Evolutionary conservation across 2,329 filamentous ascomycete genomes (phyloP).

Genomic region (Fusarium setosum): DNA sequence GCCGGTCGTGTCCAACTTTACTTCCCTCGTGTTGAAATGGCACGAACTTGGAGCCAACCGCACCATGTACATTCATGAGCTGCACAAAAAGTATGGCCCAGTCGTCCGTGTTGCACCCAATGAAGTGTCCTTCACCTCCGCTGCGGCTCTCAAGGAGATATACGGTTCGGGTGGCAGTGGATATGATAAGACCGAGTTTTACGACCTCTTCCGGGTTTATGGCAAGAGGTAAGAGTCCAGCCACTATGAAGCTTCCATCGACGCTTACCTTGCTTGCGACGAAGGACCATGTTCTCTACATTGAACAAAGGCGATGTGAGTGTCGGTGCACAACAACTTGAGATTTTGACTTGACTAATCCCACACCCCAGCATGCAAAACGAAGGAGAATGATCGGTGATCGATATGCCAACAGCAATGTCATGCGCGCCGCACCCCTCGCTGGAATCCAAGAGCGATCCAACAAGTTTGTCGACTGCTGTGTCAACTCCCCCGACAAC

Average conservation of each 20-base stretch:
- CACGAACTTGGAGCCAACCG: constrained; percentile 66
- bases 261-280: constrained; percentile 6
- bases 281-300: constrained; percentile 70
- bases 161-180: constrained; percentile 71
- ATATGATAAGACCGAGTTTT: constrained; percentile 74
- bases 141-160: constrained; percentile 69
- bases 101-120: constrained; percentile 68
- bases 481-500: constrained; percentile 54
- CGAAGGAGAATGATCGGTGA: constrained; percentile 73
- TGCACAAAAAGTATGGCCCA: constrained; percentile 67
- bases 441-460: constrained; percentile 69
- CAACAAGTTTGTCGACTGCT: constrained; percentile 64
- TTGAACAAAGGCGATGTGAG: constrained; percentile 64
- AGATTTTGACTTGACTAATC: background rate
- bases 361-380: constrained; percentile 64
- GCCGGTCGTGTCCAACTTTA: constrained; percentile 60
- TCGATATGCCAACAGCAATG: constrained; percentile 75
- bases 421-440: constrained; percentile 67
- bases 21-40: constrained; percentile 63
- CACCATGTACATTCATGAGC: constrained; percentile 64
- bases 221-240: constrained; percentile 60
- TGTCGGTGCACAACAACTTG: background rate
- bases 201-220: constrained; percentile 69
- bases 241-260: background rate
- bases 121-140: constrained; percentile 69